Conservation (phyloP, 345 rosid species). For the Eucalyptus albens region DNA sequence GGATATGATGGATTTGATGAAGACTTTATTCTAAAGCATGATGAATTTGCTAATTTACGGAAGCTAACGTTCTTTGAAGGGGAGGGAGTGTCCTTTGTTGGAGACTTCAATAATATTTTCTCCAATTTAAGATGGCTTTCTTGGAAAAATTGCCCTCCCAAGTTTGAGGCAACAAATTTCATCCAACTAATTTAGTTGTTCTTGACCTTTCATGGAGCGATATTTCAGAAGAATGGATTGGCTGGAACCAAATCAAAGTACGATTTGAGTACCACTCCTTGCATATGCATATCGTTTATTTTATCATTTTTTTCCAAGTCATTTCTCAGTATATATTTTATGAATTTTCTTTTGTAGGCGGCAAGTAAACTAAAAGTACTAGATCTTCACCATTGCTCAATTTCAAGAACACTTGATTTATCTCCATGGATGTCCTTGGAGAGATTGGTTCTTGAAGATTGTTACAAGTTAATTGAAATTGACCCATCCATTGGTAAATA, state of each 20-base stretch:
- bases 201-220: rapidly evolving
- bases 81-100: rapidly evolving
- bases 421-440: neutral
- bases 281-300: rapidly evolving
- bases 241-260: neutral
- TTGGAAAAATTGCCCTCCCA: rapidly evolving
- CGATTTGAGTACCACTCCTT: rapidly evolving
- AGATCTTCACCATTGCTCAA: rapidly evolving
- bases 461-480: rapidly evolving
- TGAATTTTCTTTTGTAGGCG: rapidly evolving
- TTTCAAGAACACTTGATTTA: neutral
- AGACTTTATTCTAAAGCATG: too few species aligned
- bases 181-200: rapidly evolving
- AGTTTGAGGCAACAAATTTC: neutral
- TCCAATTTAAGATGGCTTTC: neutral
- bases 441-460: neutral
- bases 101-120: neutral
- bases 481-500: neutral
- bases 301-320: rapidly evolving
- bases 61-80: neutral
- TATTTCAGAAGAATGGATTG: neutral
- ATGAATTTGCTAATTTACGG: rapidly evolving
- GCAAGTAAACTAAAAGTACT: rapidly evolving
- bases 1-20: rapidly evolving
- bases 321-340: neutral